Evolutionary conservation across 2,329 filamentous ascomycete species (phyloP), one percentile per base, ranked within the genome.

Genomic region (Dryadomyces sulphureus): DNA sequence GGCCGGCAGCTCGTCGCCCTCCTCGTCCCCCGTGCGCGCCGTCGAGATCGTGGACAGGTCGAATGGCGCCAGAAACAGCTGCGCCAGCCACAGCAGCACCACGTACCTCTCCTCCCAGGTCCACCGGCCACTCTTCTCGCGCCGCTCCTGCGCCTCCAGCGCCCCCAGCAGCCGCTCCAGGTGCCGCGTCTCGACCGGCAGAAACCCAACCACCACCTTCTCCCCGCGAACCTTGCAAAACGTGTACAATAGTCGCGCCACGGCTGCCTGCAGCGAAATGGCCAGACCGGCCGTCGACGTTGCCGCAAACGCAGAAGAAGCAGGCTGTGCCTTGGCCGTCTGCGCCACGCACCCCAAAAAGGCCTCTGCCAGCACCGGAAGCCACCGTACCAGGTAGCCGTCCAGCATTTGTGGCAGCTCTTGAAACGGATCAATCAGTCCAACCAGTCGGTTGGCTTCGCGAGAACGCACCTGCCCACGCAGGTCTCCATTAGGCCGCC

Each of bases 171-270:
- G 71, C 1, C 82, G 72, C 59, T 94, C 89, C 14, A 98, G 73
- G 56, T 89, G 82, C 56, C 75, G 81, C 2, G 88, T 82, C 60
- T 96, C 92, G 52, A 92, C 94, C 59, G 84, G 90, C 53, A 98
- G 68, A 58, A 96, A 95, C 38, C 86, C 78, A 45, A 88, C 79
- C 54, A 98, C 81, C 44, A 98, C 82, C 62, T 96, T 96, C 59
- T 92, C 81, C 21, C 92, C 90, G 45, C 92, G 77, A 43, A 96
- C 82, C 64, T 98, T 98, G 70, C 88, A 95, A 50, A 98, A 82
- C 0, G 81, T 82, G 59, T 96, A 96, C 32, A 98, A 62, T 2
- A 96, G 69, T 50, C 74, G 77, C 60, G 82, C 86, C 46, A 94
- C 79, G 5, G 86, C 88, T 50, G 74, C 71, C 21, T 81, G 73